A percentile compares a stretch with the other conserved stretches of the same genome.
phyloP scores from a whole-genome alignment of 139 green algal species.

The Nannochloris sp. region DNA sequence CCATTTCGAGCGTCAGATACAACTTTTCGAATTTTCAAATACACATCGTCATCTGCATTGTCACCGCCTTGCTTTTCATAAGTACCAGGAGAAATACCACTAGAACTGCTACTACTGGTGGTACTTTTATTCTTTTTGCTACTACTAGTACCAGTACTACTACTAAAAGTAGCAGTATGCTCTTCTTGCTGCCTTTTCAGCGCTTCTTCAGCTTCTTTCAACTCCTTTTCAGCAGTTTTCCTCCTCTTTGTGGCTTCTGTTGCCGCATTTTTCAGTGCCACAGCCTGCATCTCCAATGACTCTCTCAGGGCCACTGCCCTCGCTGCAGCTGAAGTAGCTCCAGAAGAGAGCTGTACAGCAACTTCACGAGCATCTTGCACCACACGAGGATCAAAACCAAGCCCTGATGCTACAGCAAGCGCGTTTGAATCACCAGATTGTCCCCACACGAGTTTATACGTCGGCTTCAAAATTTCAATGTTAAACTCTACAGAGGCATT shows the following conservation, averaged over 20 bases:
- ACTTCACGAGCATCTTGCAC: constrained; percentile 37
- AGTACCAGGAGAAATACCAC: no score
- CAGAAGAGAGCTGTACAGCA: constrained; percentile 7
- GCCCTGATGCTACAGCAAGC: constrained; percentile 40
- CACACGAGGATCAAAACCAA: constrained; percentile 43
- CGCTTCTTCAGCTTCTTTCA: background rate
- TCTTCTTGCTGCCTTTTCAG: no score
- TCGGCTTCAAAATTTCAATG: constrained; percentile 42
- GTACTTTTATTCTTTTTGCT: no score
- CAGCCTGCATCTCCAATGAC: constrained; percentile 4
- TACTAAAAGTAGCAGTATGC: no score
- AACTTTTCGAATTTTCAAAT: background rate
- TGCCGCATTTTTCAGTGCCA: background rate
- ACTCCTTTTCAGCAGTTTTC: background rate
- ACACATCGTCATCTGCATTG: background rate
- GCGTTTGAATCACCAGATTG: constrained; percentile 40
- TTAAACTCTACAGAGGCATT: constrained; percentile 65
- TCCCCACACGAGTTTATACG: constrained; percentile 56
- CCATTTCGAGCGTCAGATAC: background rate
- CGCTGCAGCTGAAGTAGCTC: background rate
- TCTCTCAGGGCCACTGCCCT: constrained; percentile 9
- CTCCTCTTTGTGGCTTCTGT: no score
- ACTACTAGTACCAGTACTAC: no score
- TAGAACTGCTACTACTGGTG: no score
- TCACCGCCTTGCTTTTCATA: background rate